phyloP scores from a whole-genome alignment of 176 grass and related monocot genomes.

The Oryza officinalis region DNA sequence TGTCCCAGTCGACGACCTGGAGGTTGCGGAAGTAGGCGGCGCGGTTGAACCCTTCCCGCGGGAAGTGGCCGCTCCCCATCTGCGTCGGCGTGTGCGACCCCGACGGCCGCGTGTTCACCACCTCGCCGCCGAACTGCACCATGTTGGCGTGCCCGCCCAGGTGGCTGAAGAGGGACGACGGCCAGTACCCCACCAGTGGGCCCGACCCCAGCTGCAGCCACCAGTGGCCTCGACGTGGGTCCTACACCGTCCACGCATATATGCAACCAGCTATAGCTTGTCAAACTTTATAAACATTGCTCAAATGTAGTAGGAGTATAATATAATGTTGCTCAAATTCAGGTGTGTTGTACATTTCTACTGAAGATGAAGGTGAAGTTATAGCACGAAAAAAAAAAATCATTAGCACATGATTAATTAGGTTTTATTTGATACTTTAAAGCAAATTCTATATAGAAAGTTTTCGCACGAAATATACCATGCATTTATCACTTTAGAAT shows the following conservation, averaged over 20 bases:
- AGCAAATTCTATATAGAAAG: no score
- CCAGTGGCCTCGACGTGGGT: constrained; percentile 77
- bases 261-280: neutral
- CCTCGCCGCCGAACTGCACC: constrained; percentile 94
- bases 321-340: no score
- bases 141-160: constrained; percentile 69
- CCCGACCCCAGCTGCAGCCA: constrained; percentile 83
- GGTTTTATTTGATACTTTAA: no score
- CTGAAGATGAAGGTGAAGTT: no score
- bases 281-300: no score
- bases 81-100: constrained; percentile 75
- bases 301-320: no score
- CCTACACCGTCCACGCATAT: constrained; percentile 18
- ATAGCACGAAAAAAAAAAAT: no score
- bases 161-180: constrained; percentile 68
- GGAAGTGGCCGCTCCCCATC: constrained; percentile 82
- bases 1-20: constrained; percentile 83
- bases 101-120: constrained; percentile 53
- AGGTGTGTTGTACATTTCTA: no score
- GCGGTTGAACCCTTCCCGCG: constrained; percentile 46
- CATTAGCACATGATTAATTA: no score
- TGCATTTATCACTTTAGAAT: no score
- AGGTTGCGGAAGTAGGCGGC: constrained; percentile 93
- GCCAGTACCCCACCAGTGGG: constrained; percentile 79
- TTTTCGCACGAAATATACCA: no score